A percentile compares a stretch with the other conserved stretches of the same genome.
These are phyloP conservation scores for Aspergillus neoniger DNA, from an alignment of 2,329 filamentous ascomycete species.

Conservation along the genomic window DNA sequence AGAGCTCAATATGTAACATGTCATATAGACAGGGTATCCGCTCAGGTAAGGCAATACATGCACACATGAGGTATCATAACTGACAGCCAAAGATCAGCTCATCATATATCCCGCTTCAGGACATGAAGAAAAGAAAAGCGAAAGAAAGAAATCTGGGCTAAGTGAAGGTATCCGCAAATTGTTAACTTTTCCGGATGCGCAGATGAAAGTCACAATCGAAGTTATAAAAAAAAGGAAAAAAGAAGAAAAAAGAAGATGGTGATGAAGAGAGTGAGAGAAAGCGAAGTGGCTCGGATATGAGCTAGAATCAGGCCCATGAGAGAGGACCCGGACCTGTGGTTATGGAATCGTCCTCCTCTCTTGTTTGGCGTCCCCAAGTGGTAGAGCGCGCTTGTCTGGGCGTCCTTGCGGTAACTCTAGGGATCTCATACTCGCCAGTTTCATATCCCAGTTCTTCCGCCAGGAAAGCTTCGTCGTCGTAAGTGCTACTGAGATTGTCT, in stretches of 20 bases:
- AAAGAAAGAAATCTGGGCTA: not conserved
- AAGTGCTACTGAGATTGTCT: not conserved
- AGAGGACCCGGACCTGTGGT: not conserved
- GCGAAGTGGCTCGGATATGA: not conserved
- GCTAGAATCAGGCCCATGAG: not conserved
- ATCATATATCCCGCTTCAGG: not conserved
- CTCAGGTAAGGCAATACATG: not conserved
- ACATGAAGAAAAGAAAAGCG: not conserved
- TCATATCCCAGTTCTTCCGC: not conserved
- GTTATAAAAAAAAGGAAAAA: not conserved
- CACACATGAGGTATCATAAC: not conserved
- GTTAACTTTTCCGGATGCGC: not conserved
- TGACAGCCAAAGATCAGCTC: constrained; percentile 1
- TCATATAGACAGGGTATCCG: constrained; percentile 10
- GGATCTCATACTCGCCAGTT: not conserved
- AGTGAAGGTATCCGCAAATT: not conserved
- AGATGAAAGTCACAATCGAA: not conserved
- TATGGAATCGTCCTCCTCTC: not conserved
- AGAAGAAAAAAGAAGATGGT: not conserved
- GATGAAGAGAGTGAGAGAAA: not conserved
- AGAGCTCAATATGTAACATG: not conserved
- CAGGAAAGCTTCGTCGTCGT: not conserved
- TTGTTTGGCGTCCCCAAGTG: not conserved
- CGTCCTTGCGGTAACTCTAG: not conserved
- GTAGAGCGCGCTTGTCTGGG: not conserved